Conservation (phyloP, 2,329 filamentous ascomycete species). For the Arthrobotrys iridis region DNA sequence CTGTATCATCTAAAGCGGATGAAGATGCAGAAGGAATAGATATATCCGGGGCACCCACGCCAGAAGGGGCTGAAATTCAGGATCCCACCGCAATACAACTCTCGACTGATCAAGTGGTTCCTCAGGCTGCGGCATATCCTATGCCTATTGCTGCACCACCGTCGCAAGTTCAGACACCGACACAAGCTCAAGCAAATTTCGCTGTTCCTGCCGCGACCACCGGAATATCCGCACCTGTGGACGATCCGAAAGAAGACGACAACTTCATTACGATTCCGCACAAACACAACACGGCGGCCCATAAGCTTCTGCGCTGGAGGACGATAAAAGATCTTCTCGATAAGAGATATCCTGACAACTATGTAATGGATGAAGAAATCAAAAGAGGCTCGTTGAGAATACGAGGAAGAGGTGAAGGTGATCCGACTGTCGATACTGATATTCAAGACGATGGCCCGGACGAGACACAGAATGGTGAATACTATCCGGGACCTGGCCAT, state of each 20-base stretch:
- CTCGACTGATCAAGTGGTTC: not conserved
- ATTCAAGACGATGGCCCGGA: constrained; percentile 60
- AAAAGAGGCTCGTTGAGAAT: constrained; percentile 77
- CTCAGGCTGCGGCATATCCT: constrained; percentile 8
- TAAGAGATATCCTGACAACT: constrained; percentile 68
- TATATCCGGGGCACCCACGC: constrained; percentile 10
- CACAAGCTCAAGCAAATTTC: constrained; percentile 52
- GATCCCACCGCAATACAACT: constrained; percentile 27
- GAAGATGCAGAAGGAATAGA: constrained; percentile 44
- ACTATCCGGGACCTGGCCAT: constrained; percentile 62
- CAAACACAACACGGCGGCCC: constrained; percentile 90
- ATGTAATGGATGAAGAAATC: constrained; percentile 80
- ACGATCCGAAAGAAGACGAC: constrained; percentile 56
- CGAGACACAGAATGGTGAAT: constrained; percentile 61
- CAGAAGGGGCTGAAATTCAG: constrained; percentile 29
- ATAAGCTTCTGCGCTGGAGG: constrained; percentile 78
- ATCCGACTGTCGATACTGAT: constrained; percentile 62
- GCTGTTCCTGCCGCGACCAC: constrained; percentile 51
- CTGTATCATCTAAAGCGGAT: constrained; percentile 27
- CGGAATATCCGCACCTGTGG: constrained; percentile 65
- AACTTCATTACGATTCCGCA: constrained; percentile 75
- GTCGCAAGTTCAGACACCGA: constrained; percentile 37
- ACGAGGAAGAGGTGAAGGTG: constrained; percentile 81
- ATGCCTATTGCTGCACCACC: constrained; percentile 40
- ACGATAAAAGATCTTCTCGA: constrained; percentile 73